phyloP scores from a whole-genome alignment of 176 grass and related monocot species.

The Secale cereale region DNA sequence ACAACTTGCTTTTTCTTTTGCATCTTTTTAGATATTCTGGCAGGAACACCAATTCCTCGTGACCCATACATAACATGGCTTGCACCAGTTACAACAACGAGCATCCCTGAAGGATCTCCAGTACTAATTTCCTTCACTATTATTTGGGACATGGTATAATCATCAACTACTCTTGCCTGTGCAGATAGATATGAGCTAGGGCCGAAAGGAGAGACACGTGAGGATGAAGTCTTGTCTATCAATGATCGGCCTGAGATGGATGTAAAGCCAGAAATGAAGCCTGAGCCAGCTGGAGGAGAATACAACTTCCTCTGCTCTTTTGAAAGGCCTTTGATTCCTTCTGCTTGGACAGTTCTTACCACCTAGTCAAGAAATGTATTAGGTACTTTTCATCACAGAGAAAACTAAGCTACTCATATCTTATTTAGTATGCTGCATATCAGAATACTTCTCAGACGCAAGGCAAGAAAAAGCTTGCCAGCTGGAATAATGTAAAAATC shows the following conservation, averaged over 20 bases:
- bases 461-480: background rate
- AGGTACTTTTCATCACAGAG: constrained; percentile 1
- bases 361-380: constrained; percentile 56
- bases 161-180: constrained; percentile 95
- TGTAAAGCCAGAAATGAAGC: constrained; percentile 98
- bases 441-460: constrained; percentile 3
- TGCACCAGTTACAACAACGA: constrained; percentile 85
- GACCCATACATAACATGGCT: constrained; percentile 94
- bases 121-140: constrained; percentile 73
- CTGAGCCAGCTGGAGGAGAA: constrained; percentile 84
- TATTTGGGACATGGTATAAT: constrained; percentile 91
- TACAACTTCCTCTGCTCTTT: constrained; percentile 77
- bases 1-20: constrained; percentile 97
- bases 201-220: constrained; percentile 53
- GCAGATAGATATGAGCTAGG: constrained; percentile 89
- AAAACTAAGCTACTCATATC: constrained; percentile 22
- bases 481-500: constrained; percentile 14
- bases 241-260: constrained; percentile 80
- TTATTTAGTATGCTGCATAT: background rate
- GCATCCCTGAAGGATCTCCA: constrained; percentile 72
- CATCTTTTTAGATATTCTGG: constrained; percentile 91
- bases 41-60: constrained; percentile 84
- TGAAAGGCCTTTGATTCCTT: constrained; percentile 82
- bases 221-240: constrained; percentile 79
- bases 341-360: constrained; percentile 88